phyloP scores from a whole-genome alignment of 2,329 filamentous ascomycete species.

The Orbilia ellipsospora region DNA sequence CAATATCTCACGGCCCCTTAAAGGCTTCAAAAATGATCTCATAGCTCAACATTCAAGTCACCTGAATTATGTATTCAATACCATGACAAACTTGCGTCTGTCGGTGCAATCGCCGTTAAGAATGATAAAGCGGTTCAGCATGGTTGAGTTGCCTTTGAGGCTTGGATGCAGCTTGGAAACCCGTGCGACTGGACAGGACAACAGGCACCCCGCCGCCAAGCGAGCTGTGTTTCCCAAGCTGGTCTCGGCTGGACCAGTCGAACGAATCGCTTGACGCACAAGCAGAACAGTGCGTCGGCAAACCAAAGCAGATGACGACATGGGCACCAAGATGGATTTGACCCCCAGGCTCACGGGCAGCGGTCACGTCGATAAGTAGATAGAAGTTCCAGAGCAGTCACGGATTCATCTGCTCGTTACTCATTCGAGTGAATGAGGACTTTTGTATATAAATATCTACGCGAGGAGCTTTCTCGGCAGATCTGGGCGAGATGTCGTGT shows the following conservation, averaged over 20 bases:
- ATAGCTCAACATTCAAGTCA: too few relatives aligned
- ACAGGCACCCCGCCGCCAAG: background rate
- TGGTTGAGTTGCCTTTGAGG: too few relatives aligned
- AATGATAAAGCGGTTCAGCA: background rate
- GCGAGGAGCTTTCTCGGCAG: background rate
- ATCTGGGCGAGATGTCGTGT: too few relatives aligned
- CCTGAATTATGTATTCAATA: too few relatives aligned
- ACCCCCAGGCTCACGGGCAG: conserved; percentile 24
- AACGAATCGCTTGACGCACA: conserved; percentile 33
- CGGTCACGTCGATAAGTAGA: conserved; percentile 26
- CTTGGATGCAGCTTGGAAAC: too few relatives aligned
- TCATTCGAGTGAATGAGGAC: background rate
- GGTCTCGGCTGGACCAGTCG: conserved; percentile 6
- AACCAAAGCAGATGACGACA: conserved; percentile 47
- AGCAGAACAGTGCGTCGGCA: conserved; percentile 18
- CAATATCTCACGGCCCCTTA: too few relatives aligned
- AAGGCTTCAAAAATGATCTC: too few relatives aligned
- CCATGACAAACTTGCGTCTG: too few relatives aligned
- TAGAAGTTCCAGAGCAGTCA: background rate
- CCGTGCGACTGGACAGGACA: background rate
- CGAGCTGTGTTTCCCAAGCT: background rate
- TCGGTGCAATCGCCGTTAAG: background rate
- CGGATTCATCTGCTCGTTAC: background rate
- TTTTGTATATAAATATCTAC: background rate
- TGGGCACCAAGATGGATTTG: background rate